Evolutionary conservation across 345 rosid species (phyloP).

Genomic region (Heritiera fomes): DNA sequence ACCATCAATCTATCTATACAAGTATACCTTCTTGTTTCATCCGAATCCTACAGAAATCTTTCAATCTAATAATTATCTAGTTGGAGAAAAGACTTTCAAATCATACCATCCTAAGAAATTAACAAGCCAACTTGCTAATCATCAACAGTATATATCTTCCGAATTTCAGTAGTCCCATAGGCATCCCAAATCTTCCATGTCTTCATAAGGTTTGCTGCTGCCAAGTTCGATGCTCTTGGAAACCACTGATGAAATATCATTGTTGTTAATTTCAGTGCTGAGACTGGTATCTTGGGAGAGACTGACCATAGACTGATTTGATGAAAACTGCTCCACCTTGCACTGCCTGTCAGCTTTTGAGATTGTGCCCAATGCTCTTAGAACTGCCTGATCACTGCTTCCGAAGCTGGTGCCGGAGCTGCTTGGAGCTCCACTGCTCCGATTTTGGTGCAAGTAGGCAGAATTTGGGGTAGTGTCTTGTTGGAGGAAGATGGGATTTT

Average conservation of each 20-base stretch:
- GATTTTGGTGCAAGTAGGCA: not conserved
- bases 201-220: constrained; percentile 17
- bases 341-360: constrained; percentile 28
- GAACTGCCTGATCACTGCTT: constrained; percentile 22
- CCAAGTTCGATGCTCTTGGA: constrained; percentile 42
- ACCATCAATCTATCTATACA: constrained; percentile 36
- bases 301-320: constrained; percentile 54
- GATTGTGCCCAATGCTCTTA: constrained; percentile 22
- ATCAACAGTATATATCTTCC: not conserved
- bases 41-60: constrained; percentile 18
- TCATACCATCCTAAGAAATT: constrained; percentile 22
- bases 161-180: constrained; percentile 36
- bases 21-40: constrained; percentile 9
- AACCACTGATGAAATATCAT: constrained; percentile 51
- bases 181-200: constrained; percentile 37
- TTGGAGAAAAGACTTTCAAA: constrained; percentile 13
- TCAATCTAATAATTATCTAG: constrained; percentile 28
- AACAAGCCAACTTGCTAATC: constrained; percentile 8
- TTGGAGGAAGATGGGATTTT: constrained; percentile 22
- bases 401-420: constrained; percentile 12
- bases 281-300: constrained; percentile 63
- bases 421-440: not conserved
- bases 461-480: constrained; percentile 18
- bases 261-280: constrained; percentile 56
- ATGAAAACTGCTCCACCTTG: constrained; percentile 60